phyloP scores from a whole-genome alignment of 2,329 filamentous ascomycete genomes.

The Apiospora malaysiana region DNA sequence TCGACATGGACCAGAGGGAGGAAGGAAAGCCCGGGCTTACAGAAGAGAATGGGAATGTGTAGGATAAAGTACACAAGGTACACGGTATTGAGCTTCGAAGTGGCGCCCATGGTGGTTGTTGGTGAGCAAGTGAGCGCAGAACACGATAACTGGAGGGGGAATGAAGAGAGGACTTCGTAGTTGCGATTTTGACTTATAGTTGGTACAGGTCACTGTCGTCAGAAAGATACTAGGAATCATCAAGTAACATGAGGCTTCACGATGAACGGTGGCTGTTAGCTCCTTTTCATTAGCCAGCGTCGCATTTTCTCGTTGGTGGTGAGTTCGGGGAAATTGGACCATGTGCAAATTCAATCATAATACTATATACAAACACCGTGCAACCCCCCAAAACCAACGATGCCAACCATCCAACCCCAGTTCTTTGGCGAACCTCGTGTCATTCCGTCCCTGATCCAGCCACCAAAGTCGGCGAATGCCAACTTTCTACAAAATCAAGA shows the following conservation, averaged over 20 bases:
- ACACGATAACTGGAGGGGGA: background rate
- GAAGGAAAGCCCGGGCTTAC: conserved; percentile 30
- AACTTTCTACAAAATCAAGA: background rate
- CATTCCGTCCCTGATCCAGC: background rate
- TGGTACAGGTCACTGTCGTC: background rate
- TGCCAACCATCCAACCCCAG: background rate
- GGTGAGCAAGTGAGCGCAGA: background rate
- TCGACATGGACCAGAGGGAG: background rate
- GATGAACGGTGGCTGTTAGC: background rate
- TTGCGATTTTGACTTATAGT: no score
- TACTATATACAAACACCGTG: conserved; percentile 11
- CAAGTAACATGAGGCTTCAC: background rate
- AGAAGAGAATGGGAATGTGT: conserved; percentile 41
- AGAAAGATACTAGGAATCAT: background rate
- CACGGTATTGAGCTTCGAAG: conserved; percentile 36
- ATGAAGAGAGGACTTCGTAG: background rate
- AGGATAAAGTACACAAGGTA: conserved; percentile 42
- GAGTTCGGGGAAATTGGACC: background rate
- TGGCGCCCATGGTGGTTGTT: conserved; percentile 30
- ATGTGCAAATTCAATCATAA: conserved; percentile 1
- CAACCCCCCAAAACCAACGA: background rate
- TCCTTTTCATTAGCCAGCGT: background rate
- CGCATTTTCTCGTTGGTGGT: background rate
- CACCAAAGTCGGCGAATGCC: background rate
- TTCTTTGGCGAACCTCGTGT: background rate